Base-by-base conservation (phyloP, 192 early-diverging fungal species). In the Podila epicladia region DNA sequence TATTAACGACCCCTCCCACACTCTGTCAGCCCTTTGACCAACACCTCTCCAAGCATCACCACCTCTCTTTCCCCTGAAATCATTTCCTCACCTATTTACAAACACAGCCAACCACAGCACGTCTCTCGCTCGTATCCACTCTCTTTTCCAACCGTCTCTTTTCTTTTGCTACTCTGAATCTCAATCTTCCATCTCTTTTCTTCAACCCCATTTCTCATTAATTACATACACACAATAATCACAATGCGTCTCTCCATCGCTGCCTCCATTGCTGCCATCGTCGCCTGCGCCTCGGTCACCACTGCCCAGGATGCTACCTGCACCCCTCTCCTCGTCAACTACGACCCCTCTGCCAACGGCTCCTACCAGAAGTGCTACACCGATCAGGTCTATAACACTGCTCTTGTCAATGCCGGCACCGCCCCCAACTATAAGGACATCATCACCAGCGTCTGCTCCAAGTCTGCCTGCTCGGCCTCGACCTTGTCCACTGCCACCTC, bases 351-450 rank as follows among this genome's bases (percentile, higher is more conserved):
- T 13, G 8, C 26, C 38, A 32, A 17, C 49, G 74, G 74, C 17
- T 31, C 29, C 5, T 76, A 66, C 74, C 55, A 67, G 65, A 76
- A 76, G 68, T 76, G 74, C 68, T 76, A 61, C 58, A 76, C 74
- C 48, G 69, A 71, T 7, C 68, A 61, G 55, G 68, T 76, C 48
- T 76, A 76, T 64, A 76, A 68, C 74, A 24, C 31, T 33, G 74
- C 62, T 26, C 45, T 75, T 2, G 67, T 76, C 63, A 58, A 31
- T 20, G 50, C 26, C 4, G 66, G 68, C 35, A 28, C 32, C 38
- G 37, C 35, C 37, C 74, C 74, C 50, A 51, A 76, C 68, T 76
- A 66, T 58, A 65, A 57, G 33, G 57, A 69, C 11, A n/a, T 76
- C 45, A 69, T 76, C 53, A 58, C 51, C 58, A 11, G 31, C 20